phyloP scores from a whole-genome alignment of 2,329 filamentous ascomycete species.

The Fusarium torreyae region DNA sequence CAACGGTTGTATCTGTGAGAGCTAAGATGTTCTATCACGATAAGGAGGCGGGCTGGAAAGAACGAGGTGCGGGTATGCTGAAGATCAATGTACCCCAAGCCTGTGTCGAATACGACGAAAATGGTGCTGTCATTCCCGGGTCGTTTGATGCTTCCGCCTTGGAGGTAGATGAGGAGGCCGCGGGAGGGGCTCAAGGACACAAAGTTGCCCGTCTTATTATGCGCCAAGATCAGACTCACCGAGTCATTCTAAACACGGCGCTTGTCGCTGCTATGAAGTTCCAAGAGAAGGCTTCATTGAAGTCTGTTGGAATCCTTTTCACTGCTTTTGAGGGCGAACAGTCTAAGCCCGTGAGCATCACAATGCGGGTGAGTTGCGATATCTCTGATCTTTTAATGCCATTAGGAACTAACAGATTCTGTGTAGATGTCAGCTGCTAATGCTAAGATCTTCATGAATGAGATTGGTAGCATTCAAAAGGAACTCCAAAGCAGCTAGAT shows the following conservation, averaged over 20 bases:
- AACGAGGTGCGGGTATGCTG: slow-evolving; percentile 86
- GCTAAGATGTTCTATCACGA: slow-evolving; percentile 89
- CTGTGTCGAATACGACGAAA: slow-evolving; percentile 70
- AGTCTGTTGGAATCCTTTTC: slow-evolving; percentile 78
- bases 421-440: slow-evolving; percentile 68
- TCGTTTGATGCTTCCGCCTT: slow-evolving; percentile 70
- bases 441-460: slow-evolving; percentile 67
- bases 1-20: slow-evolving; percentile 80
- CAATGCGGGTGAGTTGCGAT: slow-evolving; percentile 68
- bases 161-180: slow-evolving; percentile 60
- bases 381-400: neutral
- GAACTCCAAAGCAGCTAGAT: slow-evolving; percentile 62
- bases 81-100: slow-evolving; percentile 83
- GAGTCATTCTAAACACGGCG: slow-evolving; percentile 88
- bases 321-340: slow-evolving; percentile 73
- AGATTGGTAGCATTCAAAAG: slow-evolving; percentile 65
- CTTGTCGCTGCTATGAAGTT: slow-evolving; percentile 85
- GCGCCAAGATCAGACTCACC: slow-evolving; percentile 90
- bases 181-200: slow-evolving; percentile 50
- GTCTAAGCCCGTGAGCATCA: slow-evolving; percentile 70
- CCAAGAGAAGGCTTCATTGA: slow-evolving; percentile 81
- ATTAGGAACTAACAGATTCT: slow-evolving; percentile 17
- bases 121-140: slow-evolving; percentile 63
- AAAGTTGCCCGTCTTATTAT: slow-evolving; percentile 83
- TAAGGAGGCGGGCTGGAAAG: slow-evolving; percentile 84